Evolutionary conservation across 768 basidiomycete genomes (phyloP), one percentile per base, ranked within the genome.

Genomic region (Suillus ampliporus): DNA sequence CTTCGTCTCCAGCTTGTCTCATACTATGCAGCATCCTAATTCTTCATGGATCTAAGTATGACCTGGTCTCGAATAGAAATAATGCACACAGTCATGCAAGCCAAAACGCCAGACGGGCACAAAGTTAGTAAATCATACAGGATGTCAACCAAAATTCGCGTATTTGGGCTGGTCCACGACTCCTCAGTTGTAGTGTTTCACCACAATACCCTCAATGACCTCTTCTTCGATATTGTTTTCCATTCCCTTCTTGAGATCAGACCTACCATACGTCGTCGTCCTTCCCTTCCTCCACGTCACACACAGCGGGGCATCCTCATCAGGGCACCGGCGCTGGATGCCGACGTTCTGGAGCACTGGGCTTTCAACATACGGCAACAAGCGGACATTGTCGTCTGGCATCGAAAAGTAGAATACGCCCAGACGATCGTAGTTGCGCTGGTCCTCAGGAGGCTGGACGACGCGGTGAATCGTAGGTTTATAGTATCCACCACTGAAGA

Each of bases 391-490:
- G 67, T 84, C 83, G 66, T 84, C 74, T 5, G 79, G 67, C 63
- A 80, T 71, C n/a, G 69, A 70, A 64, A 85, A 85, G 67, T 82
- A 83, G 67, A 82, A 82, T 5, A 78, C 74, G 6, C 83, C 83
- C 3, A 84, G 73, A 21, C 84, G 80, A 8, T 78, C 70, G 51
- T 72, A 70, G 28, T 70, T 74, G 11, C 72, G 77, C 65, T 85
- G 84, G 65, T 83, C 82, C 0, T 61, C 50, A 3, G 84, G 84
- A 4, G 83, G 84, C 64, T 83, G 83, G 46, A 80, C 72, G 26
- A 85, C 84, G 50, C 83, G 75, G 70, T 84, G 83, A 58, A 83
- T 82, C 0, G 83, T 83, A 15, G 78, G 80, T 28, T 76, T 77
- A 69, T 83, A 83, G 64, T 72, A 82, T 8, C 82, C 80, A 0